Evolutionary conservation across 371 early-diverging fungal species (phyloP), one percentile per base, ranked within the genome.

Genomic region (Mucor mucedo): DNA sequence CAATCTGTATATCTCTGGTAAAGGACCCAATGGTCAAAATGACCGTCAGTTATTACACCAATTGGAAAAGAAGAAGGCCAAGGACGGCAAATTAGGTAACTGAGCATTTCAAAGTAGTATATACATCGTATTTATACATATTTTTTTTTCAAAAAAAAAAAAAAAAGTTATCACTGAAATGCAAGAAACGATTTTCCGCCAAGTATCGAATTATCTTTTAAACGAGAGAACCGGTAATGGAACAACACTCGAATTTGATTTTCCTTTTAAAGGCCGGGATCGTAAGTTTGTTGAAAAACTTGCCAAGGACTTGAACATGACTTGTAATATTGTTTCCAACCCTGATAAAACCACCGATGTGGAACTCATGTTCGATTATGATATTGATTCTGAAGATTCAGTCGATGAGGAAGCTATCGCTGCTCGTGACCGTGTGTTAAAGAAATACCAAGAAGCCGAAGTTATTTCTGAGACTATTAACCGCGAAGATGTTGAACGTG

Each of bases 391-490:
- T 69, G 61, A 66, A 40, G 65, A 59, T 10, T 74, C 74, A 10
- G 35, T 70, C 16, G 83, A 83, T 45, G 80, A 83, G 50, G 79
- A 80, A 52, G 84, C 89, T 13, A 69, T 83, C 44, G 84, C 82
- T 30, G 91, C 93, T 2, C 77, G 92, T 30, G 81, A 84, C 55
- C 81, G 91, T 32, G 84, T 91, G 0, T 57, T 92, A 60, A 76
- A 76, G 29, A 84, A 87, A 54, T 92, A 89, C 64, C 89, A 90
- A 40, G 73, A 71, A 16, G 89, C 89, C 0, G 71, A 80, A 60
- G 80, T 90, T 28, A 75, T 87, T 4, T 80, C 86, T n/a, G 86
- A 88, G 28, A 76, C 69, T 14, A 48, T 78, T 29, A 70, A 76
- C 1, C 73, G 66, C 11, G 78, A 78, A 53, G 75, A 80, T 2